Evolutionary conservation across 2,329 filamentous ascomycete species (phyloP), one percentile per base, ranked within the genome.

Genomic region (Xylaria sp.): DNA sequence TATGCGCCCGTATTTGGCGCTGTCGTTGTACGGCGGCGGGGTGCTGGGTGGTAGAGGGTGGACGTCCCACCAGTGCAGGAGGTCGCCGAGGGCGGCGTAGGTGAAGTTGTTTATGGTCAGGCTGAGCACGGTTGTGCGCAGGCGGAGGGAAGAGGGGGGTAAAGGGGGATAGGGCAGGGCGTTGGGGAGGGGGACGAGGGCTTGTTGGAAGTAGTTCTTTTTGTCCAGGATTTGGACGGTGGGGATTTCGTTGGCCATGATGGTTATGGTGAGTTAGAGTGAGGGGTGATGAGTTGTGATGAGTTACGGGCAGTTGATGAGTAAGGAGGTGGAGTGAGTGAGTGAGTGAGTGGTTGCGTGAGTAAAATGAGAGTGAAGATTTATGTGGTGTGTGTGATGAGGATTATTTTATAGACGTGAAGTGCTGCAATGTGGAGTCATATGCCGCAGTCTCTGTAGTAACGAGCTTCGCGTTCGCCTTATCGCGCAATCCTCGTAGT

Each of bases 1-100:
- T 13, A 83, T 82, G 67, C 84, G 82, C 3, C 83, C 84, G 77
- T 83, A 86, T n/a, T 74, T 72, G 2, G 74, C 54, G 3, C 60
- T 39, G 72, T 85, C 78, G 71, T 81, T 80, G 46, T 77, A 80
- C 3, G 78, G 76, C 0, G 76, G 71, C 5, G 78, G 78, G 1
- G 79, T 78, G 20, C 73, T 72, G 0, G 69, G 13, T 0, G 83
- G 84, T 0, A 83, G 77, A 0, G 81, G 84, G 73, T 84, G 85
- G 8, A 81, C 74, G 69, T 82, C 79, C 83, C 84, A 86, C 79
- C 79, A 81, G 54, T 72, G 50, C 4, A 78, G 66, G 2, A 76
- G 28, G 5, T 72, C 71, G 23, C 79, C 80, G 0, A 76, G 28
- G 15, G 71, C 73, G 3, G 79, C 78, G 64, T 82, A 81, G 6